Evolutionary conservation across 2,329 filamentous ascomycete species (phyloP).

Genomic region (Aquanectria penicillioides): DNA sequence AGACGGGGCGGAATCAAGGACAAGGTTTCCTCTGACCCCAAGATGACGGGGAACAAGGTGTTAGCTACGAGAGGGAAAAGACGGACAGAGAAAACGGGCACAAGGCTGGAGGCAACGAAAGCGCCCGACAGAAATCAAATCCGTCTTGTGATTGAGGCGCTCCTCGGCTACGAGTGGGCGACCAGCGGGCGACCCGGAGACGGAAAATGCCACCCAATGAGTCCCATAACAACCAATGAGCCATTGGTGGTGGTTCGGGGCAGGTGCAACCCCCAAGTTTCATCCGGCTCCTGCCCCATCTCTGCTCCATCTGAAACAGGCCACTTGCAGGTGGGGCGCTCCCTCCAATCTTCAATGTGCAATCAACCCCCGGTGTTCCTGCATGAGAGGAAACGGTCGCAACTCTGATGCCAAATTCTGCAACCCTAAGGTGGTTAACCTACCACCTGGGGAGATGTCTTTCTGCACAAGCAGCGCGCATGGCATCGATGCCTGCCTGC

Average conservation of each 20-base stretch:
- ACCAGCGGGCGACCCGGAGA: too few relatives aligned
- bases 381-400: conserved; percentile 11
- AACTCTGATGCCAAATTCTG: conserved; percentile 2
- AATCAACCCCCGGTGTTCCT: conserved; percentile 9
- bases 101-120: conserved; percentile 2
- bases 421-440: not conserved
- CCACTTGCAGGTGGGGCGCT: conserved; percentile 16
- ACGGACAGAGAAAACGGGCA: not conserved
- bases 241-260: too few relatives aligned
- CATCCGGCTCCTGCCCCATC: conserved; percentile 19
- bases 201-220: conserved; percentile 28
- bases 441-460: not conserved
- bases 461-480: not conserved
- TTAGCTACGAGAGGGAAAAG: not conserved
- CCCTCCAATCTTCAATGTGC: too few relatives aligned
- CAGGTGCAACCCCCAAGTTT: conserved; percentile 31
- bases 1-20: conserved; percentile 2
- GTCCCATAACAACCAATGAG: too few relatives aligned
- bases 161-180: conserved; percentile 15
- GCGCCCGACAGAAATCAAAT: too few relatives aligned
- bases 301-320: conserved; percentile 38
- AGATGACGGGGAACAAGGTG: not conserved
- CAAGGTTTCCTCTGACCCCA: not conserved
- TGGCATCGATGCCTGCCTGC: too few relatives aligned
- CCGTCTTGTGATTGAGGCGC: not conserved